A percentile compares a stretch with the other conserved stretches of the same genome.
Evolutionary conservation across 768 basidiomycete genomes (phyloP).

Genomic region (Mycena sanguinolenta): DNA sequence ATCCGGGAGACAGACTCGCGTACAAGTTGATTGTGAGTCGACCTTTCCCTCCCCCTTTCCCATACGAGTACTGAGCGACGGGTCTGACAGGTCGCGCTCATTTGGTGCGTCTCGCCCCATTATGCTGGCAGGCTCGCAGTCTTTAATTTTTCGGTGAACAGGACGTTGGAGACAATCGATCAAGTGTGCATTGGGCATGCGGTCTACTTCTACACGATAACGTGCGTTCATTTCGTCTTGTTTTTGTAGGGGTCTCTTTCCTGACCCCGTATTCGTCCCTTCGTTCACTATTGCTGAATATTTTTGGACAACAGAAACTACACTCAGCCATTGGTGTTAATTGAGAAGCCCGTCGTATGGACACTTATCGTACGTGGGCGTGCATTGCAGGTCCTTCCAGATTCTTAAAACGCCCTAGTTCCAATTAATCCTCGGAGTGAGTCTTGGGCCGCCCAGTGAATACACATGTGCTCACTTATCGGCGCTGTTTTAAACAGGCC

Average conservation of each 20-base stretch:
- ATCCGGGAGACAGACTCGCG: conserved; percentile 48
- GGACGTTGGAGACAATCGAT: conserved; percentile 62
- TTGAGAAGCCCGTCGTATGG: conserved; percentile 52
- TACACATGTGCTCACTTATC: conserved; percentile 20
- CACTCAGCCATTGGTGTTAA: conserved; percentile 42
- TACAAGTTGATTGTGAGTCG: conserved; percentile 37
- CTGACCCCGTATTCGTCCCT: conserved; percentile 8
- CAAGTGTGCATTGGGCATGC: conserved; percentile 65
- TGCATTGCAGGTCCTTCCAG: too few relatives aligned
- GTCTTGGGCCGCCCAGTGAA: conserved; percentile 25
- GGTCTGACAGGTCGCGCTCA: conserved; percentile 42
- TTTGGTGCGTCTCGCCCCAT: conserved; percentile 43
- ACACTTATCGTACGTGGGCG: conserved; percentile 51
- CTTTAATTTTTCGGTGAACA: conserved; percentile 32
- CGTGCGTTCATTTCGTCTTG: conserved; percentile 51
- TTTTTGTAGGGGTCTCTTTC: background rate
- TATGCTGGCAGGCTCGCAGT: background rate
- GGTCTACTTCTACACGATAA: conserved; percentile 67
- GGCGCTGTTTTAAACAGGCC: conserved; percentile 47
- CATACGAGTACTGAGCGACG: background rate
- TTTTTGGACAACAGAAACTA: conserved; percentile 50
- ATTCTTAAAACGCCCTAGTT: conserved; percentile 27
- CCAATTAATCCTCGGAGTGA: conserved; percentile 53
- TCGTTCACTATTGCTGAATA: background rate
- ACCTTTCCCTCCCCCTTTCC: conserved; percentile 7